Evolutionary conservation across 306 rosid species (phyloP), one percentile per base, ranked within the genome.

Genomic region (Benincasa hispida): DNA sequence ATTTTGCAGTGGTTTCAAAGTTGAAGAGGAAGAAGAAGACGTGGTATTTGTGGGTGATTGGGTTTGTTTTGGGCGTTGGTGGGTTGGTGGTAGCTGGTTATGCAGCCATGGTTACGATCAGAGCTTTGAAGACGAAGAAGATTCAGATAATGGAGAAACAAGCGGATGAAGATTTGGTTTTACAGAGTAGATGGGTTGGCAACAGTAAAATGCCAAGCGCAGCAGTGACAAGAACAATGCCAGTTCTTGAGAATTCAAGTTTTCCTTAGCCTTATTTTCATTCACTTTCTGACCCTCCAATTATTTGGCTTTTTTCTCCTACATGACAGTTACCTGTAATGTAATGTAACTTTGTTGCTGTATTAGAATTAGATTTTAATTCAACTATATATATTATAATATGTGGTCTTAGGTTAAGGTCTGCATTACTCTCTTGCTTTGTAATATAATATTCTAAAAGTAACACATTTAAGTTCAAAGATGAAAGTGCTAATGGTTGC

Each of bases 131-230:
- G 78, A 80, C 84, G 14, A 94, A 89, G 81, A 90, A 79, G 92
- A 84, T 90, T 58, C 86, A 87, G 76, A 85, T 77, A 37, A 90
- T 86, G 95, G 95, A 86, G 80, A 87, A 85, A 79, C 89, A 91
- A 54, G 87, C 89, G 9, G 85, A 75, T 39, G 96, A 88, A 72
- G 96, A 91, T 80, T 85, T 79, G 84, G 88, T 84, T 70, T 91
- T 94, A 45, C 83, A 86, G 56, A 87, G 89, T 77, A 86, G 92
- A 82, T 93, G 96, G 91, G 84, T 90, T 56, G 86, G 87, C 28
- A 69, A 73, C 45, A 87, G 92, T 79, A 90, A 90, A 85, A 83
- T 93, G 94, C 97, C 98, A 54, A 82, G 86, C 2, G 98, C 96
- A 47, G 59, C 88, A 25, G 93, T 78, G 5, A 89, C 88, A 70